phyloP scores from a whole-genome alignment of 371 early-diverging fungal genomes.

The Mucor plumbeus region DNA sequence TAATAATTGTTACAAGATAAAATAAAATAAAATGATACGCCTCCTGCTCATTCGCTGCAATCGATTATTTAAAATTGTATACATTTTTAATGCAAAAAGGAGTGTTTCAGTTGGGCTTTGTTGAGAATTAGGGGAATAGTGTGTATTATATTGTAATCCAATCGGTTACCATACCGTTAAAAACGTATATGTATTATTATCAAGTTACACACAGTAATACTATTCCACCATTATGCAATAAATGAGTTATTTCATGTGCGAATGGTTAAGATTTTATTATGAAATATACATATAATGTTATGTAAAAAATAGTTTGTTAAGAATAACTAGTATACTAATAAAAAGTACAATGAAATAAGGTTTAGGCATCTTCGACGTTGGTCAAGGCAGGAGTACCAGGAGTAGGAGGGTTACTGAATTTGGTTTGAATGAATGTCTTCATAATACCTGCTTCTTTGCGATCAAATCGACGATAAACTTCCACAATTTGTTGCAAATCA shows the following conservation, averaged over 20 bases:
- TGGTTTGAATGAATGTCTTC: constrained; percentile 53
- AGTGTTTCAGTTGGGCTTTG: not conserved
- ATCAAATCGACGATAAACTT: constrained; percentile 61
- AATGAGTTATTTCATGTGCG: no score
- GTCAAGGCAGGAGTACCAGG: constrained; percentile 19
- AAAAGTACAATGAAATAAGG: not conserved
- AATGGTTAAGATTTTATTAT: no score
- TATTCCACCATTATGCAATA: no score
- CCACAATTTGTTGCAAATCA: constrained; percentile 47
- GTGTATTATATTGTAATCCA: not conserved
- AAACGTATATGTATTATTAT: no score
- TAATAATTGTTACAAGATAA: not conserved
- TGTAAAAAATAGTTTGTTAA: no score
- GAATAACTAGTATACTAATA: not conserved
- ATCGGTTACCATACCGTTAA: constrained; percentile 1
- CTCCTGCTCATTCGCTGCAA: not conserved
- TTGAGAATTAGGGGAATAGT: not conserved
- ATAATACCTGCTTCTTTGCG: constrained; percentile 57
- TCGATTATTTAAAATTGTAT: constrained; percentile 5
- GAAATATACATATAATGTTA: no score
- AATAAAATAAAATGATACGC: not conserved
- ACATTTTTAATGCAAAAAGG: not conserved
- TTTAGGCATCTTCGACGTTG: not conserved
- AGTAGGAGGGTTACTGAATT: constrained; percentile 26
- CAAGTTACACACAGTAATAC: no score